phyloP scores from a whole-genome alignment of 441 rosid genomes.

The Viola pubescens region DNA sequence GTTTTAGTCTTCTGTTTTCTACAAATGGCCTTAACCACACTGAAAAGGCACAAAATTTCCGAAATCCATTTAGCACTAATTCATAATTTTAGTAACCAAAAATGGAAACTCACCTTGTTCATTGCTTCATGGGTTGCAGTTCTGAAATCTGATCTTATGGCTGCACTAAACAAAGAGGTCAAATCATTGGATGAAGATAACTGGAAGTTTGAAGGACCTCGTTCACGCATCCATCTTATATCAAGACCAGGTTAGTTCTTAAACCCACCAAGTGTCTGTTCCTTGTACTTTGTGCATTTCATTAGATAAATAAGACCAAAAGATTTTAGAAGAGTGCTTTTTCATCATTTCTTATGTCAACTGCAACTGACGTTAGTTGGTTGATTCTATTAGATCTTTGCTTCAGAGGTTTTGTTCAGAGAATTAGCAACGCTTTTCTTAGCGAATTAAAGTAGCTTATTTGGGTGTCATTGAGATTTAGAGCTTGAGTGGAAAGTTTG shows the following conservation, averaged over 20 bases:
- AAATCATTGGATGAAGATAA: slow-evolving; percentile 85
- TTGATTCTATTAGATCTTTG: background rate
- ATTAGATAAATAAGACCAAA: background rate
- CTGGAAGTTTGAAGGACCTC: slow-evolving; percentile 94
- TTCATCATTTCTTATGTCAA: background rate
- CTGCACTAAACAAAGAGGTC: slow-evolving; percentile 66
- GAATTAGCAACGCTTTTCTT: background rate
- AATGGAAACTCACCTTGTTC: background rate
- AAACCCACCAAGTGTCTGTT: background rate
- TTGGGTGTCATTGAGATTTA: too few relatives aligned
- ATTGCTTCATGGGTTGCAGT: slow-evolving; percentile 31
- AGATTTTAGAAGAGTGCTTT: background rate
- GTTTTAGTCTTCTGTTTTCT: background rate
- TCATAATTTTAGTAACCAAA: background rate
- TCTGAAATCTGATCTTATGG: slow-evolving; percentile 72
- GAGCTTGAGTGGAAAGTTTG: too few relatives aligned
- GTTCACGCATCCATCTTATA: slow-evolving; percentile 68
- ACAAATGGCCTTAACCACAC: background rate
- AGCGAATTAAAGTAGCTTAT: background rate
- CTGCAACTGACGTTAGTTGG: background rate
- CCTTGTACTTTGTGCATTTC: background rate
- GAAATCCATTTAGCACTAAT: background rate
- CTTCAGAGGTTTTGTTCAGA: background rate
- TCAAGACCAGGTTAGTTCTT: slow-evolving; percentile 57
- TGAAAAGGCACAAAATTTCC: too few relatives aligned